Base-by-base conservation (phyloP, 2,329 filamentous ascomycete genomes). In the Diaporthe vexans region DNA sequence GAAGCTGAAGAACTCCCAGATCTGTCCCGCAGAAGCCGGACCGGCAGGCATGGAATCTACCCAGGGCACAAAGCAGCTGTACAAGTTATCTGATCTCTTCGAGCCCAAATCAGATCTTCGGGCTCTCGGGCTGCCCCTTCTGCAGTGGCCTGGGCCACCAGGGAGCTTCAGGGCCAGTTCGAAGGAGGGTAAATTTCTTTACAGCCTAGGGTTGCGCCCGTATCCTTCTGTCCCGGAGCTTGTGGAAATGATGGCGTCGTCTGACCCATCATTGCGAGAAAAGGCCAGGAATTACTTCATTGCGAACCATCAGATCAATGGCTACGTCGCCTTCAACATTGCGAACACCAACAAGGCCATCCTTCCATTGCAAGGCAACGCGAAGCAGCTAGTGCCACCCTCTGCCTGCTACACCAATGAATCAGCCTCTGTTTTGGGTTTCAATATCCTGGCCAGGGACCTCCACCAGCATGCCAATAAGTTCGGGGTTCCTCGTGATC, bases 401-500 rank as follows among this genome's bases (percentile, higher is more conserved):
- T 90, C 89, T 1, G 90, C 92, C 74, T 98, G 95, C 80, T 99
- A 94, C 80, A 95, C 92, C 0, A 96, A 98, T 78, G 90, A 93
- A 52, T 89, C 89, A 56, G 94, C 94, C 29, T 88, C 92, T 0
- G 87, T 97, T 6, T 88, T 99, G 70, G 94, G 94, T 0, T 98
- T 97, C 79, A 88, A 92, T 35, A 93, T 98, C 24, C 85, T 99
- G 46, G 89, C 91, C 75, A 89, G 85, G 63, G 94, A 97, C 76
- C 87, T 98, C n/a, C 92, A 94, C 75, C 85, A 89, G 15, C 94
- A 98, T 85, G 94, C 95, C 21, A 87, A 82, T 76, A 96, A 97
- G 84, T 95, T 99, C 79, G 95, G 95, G 0, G 95, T 99, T 7
- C 89, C 90, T n/a, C 85, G 89, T 71, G 92, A 99, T 81, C 97